phyloP scores from a whole-genome alignment of 2,329 filamentous ascomycete genomes.

The Claviceps africana region DNA sequence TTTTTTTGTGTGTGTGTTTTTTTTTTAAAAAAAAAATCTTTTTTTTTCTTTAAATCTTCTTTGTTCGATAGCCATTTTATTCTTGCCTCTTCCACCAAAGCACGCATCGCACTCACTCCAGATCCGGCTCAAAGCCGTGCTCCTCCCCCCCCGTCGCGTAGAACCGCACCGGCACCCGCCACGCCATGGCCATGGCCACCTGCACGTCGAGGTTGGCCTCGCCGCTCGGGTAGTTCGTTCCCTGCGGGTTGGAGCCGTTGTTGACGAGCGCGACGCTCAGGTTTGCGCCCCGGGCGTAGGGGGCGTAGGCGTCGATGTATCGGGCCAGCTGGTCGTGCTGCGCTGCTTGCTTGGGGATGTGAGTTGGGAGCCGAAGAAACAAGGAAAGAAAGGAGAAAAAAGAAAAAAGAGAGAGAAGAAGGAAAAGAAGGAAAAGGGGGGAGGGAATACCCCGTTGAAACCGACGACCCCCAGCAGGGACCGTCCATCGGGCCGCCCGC shows the following conservation, averaged over 20 bases:
- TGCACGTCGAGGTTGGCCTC: slow-evolving; percentile 27
- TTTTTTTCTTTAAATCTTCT: too few species aligned
- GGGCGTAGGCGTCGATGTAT: slow-evolving; percentile 41
- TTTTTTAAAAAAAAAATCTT: too few species aligned
- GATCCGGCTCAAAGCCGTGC: slow-evolving; percentile 17
- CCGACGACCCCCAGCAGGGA: slow-evolving; percentile 50
- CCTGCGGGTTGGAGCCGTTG: slow-evolving; percentile 37
- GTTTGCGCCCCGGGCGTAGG: slow-evolving; percentile 34
- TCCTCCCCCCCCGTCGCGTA: slow-evolving; percentile 19
- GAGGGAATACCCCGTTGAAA: slow-evolving; percentile 23
- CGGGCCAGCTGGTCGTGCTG: slow-evolving; percentile 38
- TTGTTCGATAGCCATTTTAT: too few species aligned
- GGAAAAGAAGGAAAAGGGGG: too few species aligned
- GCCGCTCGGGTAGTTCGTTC: slow-evolving; percentile 14
- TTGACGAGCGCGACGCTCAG: slow-evolving; percentile 46
- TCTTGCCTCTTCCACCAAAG: too few species aligned
- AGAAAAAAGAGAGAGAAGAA: too few species aligned
- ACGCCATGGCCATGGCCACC: slow-evolving; percentile 20
- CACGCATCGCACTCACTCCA: slow-evolving; percentile 24
- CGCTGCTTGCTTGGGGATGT: slow-evolving; percentile 34
- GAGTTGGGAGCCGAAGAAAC: too few species aligned
- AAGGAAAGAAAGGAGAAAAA: too few species aligned
- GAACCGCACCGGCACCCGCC: slow-evolving; percentile 21
- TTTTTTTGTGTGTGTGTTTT: too few species aligned
- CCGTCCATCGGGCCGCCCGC: slow-evolving; percentile 42